Evolutionary conservation across 768 basidiomycete species (phyloP), one percentile per base, ranked within the genome.

Genomic region (Nevesoporus exiguus): DNA sequence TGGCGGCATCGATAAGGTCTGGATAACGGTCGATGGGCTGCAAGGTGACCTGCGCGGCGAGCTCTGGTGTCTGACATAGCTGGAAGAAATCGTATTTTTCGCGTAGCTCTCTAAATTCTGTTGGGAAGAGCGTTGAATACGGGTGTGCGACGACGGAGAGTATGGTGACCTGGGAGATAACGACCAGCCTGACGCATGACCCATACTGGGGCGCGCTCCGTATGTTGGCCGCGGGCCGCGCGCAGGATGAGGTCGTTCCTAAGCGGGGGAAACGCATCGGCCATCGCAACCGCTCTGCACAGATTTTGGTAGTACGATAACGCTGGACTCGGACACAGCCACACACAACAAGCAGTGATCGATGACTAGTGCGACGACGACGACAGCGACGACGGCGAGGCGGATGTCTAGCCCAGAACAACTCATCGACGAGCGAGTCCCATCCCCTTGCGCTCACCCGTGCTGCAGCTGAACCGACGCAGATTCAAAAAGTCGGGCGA

Each of bases 171-270:
- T 72, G 95, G 95, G 43, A 98, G 83, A 74, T 96, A 95, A 49
- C 95, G 84, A 46, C 95, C 95, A 22, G 95, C 95, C 69, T 98
- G 95, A 33, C 95, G 83, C 95, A 98, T 98, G 47, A 96, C 89
- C 95, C 95, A 98, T 52, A 94, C 93, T n/a, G 95, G 94, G 7
- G 94, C 93, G 51, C 90, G 83, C 65, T 93, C 91, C 0, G 91
- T 94, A 68, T 79, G 76, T 71, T 96, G 88, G 83, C 93, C 91
- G 70, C 82, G 70, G 51, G 93, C 93, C 41, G 95, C 93, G n/a
- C 95, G 84, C 46, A 97, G 71, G 31, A 97, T 65, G 41, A 97
- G 78, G 68, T 97, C 92, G 69, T 98, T 97, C 69, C 85, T 85
- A 57, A 96, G 76, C 40, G 82, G 79, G 11, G 88, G 88, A 62